These are phyloP conservation scores for Syzygium aqueum DNA, from an alignment of 345 rosid genomes.

Conservation along the genomic window DNA sequence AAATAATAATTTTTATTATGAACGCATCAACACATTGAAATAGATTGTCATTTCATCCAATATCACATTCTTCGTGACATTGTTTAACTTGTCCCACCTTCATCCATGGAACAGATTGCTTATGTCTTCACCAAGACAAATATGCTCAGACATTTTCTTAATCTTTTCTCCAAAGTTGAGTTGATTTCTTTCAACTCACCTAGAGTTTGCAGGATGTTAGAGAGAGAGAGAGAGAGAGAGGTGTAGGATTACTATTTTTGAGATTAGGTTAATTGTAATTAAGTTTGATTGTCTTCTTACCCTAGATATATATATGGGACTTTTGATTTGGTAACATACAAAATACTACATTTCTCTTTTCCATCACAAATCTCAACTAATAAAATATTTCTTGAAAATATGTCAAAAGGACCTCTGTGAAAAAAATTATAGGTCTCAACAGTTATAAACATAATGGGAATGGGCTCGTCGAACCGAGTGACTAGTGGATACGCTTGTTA, in stretches of 20 bases:
- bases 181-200: not conserved
- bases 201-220: not conserved
- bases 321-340: not conserved
- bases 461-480: not conserved
- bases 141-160: fast-evolving
- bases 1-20: too few relatives aligned
- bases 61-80: not conserved
- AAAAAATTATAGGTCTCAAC: not conserved
- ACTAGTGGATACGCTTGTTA: not conserved
- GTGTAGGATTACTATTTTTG: not conserved
- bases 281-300: not conserved
- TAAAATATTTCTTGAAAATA: not conserved
- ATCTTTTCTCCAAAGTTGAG: not conserved
- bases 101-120: not conserved
- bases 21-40: too few relatives aligned
- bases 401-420: not conserved
- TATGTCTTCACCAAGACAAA: too few relatives aligned
- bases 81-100: not conserved
- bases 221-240: too few relatives aligned
- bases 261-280: not conserved
- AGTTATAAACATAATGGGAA: not conserved
- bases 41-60: fast-evolving
- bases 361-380: not conserved
- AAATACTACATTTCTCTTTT: not conserved
- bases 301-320: not conserved